Evolutionary conservation across 805 yeast genomes (phyloP).

Genomic region (Starmerella tilneyi): DNA sequence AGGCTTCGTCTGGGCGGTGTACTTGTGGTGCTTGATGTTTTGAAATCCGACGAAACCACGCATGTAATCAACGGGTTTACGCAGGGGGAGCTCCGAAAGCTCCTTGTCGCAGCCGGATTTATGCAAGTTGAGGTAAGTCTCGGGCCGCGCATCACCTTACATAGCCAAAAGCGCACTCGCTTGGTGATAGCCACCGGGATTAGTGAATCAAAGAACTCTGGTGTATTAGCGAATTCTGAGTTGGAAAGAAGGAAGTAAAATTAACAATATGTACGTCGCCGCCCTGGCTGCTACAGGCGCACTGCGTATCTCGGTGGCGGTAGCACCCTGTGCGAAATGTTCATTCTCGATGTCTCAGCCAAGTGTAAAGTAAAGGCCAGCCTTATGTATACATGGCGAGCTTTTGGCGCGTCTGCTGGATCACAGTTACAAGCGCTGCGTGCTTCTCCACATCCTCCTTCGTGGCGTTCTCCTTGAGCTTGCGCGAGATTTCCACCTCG

Average conservation of each 20-base stretch:
- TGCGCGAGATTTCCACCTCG: conserved; percentile 38
- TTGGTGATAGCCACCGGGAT: conserved; percentile 5
- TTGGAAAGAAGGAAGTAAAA: no score
- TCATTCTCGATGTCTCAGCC: no score
- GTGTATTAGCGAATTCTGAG: no score
- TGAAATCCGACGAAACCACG: neutral
- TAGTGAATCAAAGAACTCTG: no score
- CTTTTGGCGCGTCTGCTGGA: neutral
- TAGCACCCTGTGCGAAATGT: no score
- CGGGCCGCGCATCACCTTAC: conserved; percentile 15
- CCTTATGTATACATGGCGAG: no score
- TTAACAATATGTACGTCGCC: no score
- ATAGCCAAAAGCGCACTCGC: conserved; percentile 5
- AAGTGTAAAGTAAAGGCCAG: no score
- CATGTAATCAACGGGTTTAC: conserved; percentile 8
- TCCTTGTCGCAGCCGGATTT: conserved; percentile 2
- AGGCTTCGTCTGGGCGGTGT: conserved; percentile 10
- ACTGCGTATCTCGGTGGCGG: no score
- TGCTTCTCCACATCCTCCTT: conserved; percentile 40
- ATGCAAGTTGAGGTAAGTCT: neutral
- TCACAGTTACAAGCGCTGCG: conserved; percentile 5
- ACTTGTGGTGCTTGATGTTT: conserved; percentile 14
- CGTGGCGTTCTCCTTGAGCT: conserved; percentile 51
- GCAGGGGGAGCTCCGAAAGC: neutral
- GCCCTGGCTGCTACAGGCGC: no score